Base-by-base conservation (phyloP, 2,329 filamentous ascomycete genomes). In the Colletotrichum horii region DNA sequence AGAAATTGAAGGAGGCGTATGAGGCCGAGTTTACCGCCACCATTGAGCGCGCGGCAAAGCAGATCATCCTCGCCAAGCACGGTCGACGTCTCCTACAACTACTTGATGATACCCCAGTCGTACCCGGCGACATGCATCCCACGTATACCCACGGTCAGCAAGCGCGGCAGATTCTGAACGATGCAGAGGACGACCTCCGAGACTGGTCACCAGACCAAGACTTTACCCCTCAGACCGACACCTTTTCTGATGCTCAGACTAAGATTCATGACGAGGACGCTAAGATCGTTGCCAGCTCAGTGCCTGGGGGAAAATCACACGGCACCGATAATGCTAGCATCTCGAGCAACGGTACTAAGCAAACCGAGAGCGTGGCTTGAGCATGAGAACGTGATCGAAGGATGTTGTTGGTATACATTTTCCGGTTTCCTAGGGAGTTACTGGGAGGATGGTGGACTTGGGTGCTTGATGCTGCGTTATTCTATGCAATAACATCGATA, bases 31-130 rank as follows among this genome's bases (percentile, higher is more conserved):
- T 98, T 78, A 92, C 94, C 19, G 96, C 96, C 75, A 95, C 96
- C 24, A 98, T 99, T 80, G 97, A 99, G 88, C 94, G 96, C 36
- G 96, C 96, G 28, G 97, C 98, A 88, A 98, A 98, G 88, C 97
- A 99, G 84, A 94, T 96, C 80, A 95, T 99, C 76, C 91, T 99
- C 19, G 96, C 97, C 73, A 95, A 94, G 81, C 96, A 98, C 83
- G 96, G 96, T 24, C 94, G 95, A 70, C 93, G 95, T 58, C 91
- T 99, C 43, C 85, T 99, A 71, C 93, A 94, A 79, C 91, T 98
- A 52, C 91, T 99, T 14, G 97, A 99, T 80, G 96, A 98, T 83
- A 93, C 93, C 0, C 95, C 97, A 0, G 92, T 98, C 34, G 94
- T 98, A 1, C 96, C 96, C 2, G 97, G 97, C 64, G 95, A 98